Evolutionary conservation across 305 asterid species (phyloP).

Genomic region (Lippia alba): DNA sequence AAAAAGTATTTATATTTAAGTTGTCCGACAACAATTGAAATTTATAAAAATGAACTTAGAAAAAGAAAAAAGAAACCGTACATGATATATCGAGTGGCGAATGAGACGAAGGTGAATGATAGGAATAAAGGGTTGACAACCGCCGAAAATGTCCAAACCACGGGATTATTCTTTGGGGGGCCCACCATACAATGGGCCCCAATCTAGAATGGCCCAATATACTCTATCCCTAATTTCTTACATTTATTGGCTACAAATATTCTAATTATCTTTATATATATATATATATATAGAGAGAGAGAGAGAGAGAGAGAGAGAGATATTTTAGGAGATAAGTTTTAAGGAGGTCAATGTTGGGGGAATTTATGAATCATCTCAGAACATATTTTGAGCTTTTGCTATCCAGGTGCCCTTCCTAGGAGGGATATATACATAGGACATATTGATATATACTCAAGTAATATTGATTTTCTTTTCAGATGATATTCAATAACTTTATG

Average conservation of each 20-base stretch:
- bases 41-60: too few species aligned
- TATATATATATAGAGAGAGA: neutral
- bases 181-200: slow-evolving; percentile 23
- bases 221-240: too few species aligned
- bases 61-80: too few species aligned
- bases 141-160: slow-evolving; percentile 69
- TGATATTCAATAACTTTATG: too few species aligned
- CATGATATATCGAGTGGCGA: too few species aligned
- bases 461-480: neutral
- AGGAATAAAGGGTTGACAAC: slow-evolving; percentile 44
- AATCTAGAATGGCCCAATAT: slow-evolving; percentile 36
- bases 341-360: neutral
- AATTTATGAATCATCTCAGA: neutral
- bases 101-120: neutral
- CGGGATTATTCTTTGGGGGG: slow-evolving; percentile 49
- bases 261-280: neutral
- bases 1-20: too few species aligned
- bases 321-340: slow-evolving; percentile 13
- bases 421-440: neutral
- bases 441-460: too few species aligned
- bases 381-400: neutral
- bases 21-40: too few species aligned
- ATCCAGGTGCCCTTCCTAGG: neutral
- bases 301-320: too few species aligned
- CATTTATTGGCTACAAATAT: too few species aligned